A percentile compares a stretch with the other conserved stretches of the same genome.
Conservation (phyloP, 805 yeast species). For the Scheffersomyces stipitis region DNA sequence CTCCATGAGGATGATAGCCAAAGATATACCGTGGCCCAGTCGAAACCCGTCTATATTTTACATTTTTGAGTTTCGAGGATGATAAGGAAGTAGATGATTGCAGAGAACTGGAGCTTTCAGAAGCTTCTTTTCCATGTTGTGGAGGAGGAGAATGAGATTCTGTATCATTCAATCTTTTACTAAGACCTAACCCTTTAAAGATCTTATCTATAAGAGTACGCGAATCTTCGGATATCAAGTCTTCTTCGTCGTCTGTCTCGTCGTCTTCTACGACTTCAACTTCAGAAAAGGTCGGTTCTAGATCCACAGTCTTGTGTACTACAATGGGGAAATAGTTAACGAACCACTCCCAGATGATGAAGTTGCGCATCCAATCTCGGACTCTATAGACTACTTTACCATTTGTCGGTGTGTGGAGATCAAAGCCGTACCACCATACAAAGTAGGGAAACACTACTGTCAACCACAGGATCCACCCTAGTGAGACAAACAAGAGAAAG, state of each 20-base stretch:
- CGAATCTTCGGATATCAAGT: slow-evolving; percentile 38
- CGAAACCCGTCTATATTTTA: slow-evolving; percentile 27
- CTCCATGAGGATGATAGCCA: slow-evolving; percentile 97
- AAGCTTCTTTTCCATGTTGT: slow-evolving; percentile 2
- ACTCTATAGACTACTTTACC: slow-evolving; percentile 65
- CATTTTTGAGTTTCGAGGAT: slow-evolving; percentile 7
- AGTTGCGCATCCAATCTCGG: slow-evolving; percentile 55
- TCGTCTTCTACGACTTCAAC: slow-evolving; percentile 23
- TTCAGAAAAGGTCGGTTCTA: slow-evolving; percentile 69
- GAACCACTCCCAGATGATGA: slow-evolving; percentile 67
- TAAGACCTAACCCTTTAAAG: slow-evolving; percentile 35
- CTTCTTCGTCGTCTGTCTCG: slow-evolving; percentile 40
- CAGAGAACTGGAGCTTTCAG: slow-evolving; percentile 6
- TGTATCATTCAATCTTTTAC: slow-evolving; percentile 35
- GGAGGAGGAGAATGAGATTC: slow-evolving; percentile 15
- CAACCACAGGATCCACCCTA: slow-evolving; percentile 69
- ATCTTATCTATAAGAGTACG: slow-evolving; percentile 35
- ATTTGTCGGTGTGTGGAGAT: slow-evolving; percentile 68
- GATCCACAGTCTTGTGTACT: slow-evolving; percentile 63
- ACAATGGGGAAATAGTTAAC: slow-evolving; percentile 78
- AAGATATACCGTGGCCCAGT: slow-evolving; percentile 80
- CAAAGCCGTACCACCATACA: slow-evolving; percentile 50
- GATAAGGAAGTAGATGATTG: not conserved
- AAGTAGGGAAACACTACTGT: slow-evolving; percentile 60
- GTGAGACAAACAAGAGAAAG: slow-evolving; percentile 48